Conservation (phyloP, 768 basidiomycete species). For the Panus rudis region DNA sequence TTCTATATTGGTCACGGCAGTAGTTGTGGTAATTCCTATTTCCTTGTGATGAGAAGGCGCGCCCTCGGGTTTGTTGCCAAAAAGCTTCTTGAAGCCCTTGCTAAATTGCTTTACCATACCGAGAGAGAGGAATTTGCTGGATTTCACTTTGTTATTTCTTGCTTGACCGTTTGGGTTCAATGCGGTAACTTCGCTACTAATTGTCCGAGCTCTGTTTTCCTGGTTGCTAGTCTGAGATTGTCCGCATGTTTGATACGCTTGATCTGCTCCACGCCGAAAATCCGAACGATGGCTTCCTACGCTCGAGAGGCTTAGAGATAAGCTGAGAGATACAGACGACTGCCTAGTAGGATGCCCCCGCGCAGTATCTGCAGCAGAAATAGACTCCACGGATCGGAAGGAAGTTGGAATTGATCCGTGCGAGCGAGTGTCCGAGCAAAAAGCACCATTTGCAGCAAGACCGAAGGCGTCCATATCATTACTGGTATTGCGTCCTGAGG, state of each 20-base stretch:
- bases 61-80: constrained; percentile 12
- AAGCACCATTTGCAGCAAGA: constrained; percentile 12
- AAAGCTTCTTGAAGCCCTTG: constrained; percentile 23
- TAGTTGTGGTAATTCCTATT: constrained; percentile 16
- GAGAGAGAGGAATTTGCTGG: neutral
- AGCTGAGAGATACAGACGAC: constrained; percentile 5
- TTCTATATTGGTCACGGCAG: constrained; percentile 16
- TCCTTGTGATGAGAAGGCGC: constrained; percentile 3
- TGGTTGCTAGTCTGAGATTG: too few relatives aligned
- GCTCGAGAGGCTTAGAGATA: constrained; percentile 6
- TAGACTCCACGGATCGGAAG: constrained; percentile 9
- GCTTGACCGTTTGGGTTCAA: too few relatives aligned
- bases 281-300: too few relatives aligned
- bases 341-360: neutral
- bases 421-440: constrained; percentile 6
- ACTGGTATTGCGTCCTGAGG: too few relatives aligned
- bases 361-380: neutral
- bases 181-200: too few relatives aligned
- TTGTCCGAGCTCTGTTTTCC: too few relatives aligned
- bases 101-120: constrained; percentile 13
- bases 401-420: constrained; percentile 16
- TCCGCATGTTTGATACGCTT: too few relatives aligned
- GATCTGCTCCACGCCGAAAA: too few relatives aligned
- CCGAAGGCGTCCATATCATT: constrained; percentile 22
- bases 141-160: neutral